phyloP scores from a whole-genome alignment of 768 basidiomycete species.

The Macrolepiota fuliginosa region DNA sequence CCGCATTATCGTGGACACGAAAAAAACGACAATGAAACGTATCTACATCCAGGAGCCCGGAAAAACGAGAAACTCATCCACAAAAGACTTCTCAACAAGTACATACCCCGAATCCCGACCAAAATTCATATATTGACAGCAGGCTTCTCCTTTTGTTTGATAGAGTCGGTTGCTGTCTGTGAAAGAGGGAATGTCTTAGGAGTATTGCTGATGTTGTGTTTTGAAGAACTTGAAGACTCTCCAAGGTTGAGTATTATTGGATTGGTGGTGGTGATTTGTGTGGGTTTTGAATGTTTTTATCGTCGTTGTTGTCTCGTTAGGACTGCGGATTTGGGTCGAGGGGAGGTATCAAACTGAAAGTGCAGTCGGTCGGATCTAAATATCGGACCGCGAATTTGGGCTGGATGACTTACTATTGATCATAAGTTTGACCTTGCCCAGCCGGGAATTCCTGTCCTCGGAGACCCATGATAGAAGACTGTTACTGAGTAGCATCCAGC shows the following conservation, averaged over 20 bases:
- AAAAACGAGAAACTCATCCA: not conserved
- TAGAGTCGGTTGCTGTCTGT: not conserved
- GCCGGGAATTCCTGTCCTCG: not conserved
- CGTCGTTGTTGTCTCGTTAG: too few relatives aligned
- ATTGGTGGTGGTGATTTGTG: too few relatives aligned
- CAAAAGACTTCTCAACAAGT: not conserved
- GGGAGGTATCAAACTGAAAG: too few relatives aligned
- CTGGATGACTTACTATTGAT: not conserved
- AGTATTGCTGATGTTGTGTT: not conserved
- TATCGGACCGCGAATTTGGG: not conserved
- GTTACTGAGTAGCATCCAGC: not conserved
- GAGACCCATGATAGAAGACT: not conserved
- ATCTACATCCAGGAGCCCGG: not conserved
- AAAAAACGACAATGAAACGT: not conserved
- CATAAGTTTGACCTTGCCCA: too few relatives aligned
- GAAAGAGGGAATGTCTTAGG: not conserved
- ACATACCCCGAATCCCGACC: not conserved
- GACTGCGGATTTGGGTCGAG: too few relatives aligned
- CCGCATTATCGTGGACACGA: too few relatives aligned
- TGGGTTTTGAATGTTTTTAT: not conserved
- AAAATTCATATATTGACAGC: not conserved
- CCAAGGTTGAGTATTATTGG: not conserved
- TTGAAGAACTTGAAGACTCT: not conserved
- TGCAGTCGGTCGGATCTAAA: too few relatives aligned
- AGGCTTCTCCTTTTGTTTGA: not conserved